phyloP scores from a whole-genome alignment of 495 filamentous ascomycete species.

The Ramalina intermedia region DNA sequence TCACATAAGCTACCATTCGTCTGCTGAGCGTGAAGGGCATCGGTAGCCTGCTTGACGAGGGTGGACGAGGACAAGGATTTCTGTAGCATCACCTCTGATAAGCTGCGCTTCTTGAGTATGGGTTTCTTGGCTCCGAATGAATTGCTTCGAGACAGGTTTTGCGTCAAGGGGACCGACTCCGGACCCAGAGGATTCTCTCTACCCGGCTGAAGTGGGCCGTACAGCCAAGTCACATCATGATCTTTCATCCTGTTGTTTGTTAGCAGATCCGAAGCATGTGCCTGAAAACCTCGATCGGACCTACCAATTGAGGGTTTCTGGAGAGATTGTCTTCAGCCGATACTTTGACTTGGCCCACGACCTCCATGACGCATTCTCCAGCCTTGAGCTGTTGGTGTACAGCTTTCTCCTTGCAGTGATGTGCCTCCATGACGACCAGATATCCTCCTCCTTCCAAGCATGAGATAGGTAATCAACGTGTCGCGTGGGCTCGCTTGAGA shows the following conservation, averaged over 20 bases:
- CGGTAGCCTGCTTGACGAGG: slow-evolving; percentile 83
- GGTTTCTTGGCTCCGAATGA: slow-evolving; percentile 80
- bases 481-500: slow-evolving; percentile 63
- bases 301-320: slow-evolving; percentile 82
- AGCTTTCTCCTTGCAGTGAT: slow-evolving; percentile 63
- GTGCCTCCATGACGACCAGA: slow-evolving; percentile 94
- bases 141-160: slow-evolving; percentile 58
- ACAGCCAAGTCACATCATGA: slow-evolving; percentile 94
- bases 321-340: slow-evolving; percentile 69
- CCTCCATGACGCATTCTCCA: slow-evolving; percentile 96
- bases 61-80: slow-evolving; percentile 81
- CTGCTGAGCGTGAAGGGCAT: slow-evolving; percentile 81
- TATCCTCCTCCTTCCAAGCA: slow-evolving; percentile 91
- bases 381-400: slow-evolving; percentile 63
- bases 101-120: slow-evolving; percentile 89
- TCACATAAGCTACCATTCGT: slow-evolving; percentile 33
- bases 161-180: slow-evolving; percentile 38
- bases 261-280: not conserved
- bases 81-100: slow-evolving; percentile 91
- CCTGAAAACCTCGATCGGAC: slow-evolving; percentile 11
- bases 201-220: slow-evolving; percentile 75
- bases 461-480: slow-evolving; percentile 97
- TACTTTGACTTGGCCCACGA: slow-evolving; percentile 93
- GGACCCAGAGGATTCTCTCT: slow-evolving; percentile 24
- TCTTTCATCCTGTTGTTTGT: slow-evolving; percentile 67